A percentile compares a stretch with the other conserved stretches of the same genome.
Evolutionary conservation across 345 rosid genomes (phyloP).

Genomic region (Eucalyptus erythrocorys): DNA sequence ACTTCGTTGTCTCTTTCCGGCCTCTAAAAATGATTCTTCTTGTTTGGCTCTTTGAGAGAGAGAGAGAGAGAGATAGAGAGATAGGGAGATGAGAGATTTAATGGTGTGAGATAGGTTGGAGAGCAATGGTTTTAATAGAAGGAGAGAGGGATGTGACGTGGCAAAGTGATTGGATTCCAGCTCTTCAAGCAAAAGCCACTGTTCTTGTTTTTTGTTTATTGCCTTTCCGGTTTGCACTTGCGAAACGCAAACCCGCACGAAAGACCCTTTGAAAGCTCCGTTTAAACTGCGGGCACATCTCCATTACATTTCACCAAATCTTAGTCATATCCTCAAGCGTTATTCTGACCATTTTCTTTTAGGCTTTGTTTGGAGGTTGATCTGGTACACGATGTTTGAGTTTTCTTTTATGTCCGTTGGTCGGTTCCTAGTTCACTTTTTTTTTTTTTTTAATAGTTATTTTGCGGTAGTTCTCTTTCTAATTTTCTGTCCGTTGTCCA

Average conservation of each 20-base stretch:
- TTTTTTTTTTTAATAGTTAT: background rate
- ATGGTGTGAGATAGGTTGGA: background rate
- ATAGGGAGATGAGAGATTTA: background rate
- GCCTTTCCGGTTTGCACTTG: background rate
- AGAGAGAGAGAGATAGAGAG: background rate
- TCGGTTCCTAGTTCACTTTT: background rate
- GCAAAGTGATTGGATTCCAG: slow-evolving; percentile 23
- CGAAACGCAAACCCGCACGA: slow-evolving; percentile 18
- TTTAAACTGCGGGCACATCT: slow-evolving; percentile 5
- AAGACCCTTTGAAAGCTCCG: slow-evolving; percentile 24
- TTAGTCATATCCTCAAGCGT: background rate
- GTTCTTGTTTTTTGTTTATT: background rate
- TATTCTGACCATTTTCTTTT: background rate
- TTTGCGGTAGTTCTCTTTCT: background rate
- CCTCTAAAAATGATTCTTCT: background rate
- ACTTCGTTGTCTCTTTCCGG: background rate
- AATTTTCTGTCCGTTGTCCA: background rate
- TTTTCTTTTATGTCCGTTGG: background rate
- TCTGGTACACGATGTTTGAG: background rate
- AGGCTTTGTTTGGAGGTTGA: background rate
- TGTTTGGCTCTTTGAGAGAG: background rate
- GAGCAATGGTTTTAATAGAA: slow-evolving; percentile 12
- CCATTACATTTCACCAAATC: background rate
- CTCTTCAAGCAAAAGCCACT: slow-evolving; percentile 27
- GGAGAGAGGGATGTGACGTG: slow-evolving; percentile 26